Evolutionary conservation across 495 filamentous ascomycete species (phyloP).

Genomic region (Xylaria sp.): DNA sequence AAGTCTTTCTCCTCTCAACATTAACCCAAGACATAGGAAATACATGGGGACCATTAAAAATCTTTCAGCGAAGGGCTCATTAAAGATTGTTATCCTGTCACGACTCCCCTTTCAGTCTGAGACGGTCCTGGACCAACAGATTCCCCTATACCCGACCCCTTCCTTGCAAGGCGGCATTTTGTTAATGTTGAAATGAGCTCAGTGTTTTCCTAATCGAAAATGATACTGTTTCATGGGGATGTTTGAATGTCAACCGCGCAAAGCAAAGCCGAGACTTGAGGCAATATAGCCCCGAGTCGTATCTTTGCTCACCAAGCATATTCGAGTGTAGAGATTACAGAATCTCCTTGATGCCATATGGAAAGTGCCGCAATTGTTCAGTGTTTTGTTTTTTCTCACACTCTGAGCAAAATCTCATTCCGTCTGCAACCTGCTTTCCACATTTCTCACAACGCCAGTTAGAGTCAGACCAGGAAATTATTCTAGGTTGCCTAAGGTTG

Average conservation of each 20-base stretch:
- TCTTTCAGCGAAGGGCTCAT: no score
- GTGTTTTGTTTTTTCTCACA: not conserved
- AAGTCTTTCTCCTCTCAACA: slow-evolving; percentile 1
- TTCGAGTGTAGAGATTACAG: not conserved
- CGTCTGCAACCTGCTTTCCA: not conserved
- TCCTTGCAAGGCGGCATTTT: not conserved
- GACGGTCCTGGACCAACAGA: not conserved
- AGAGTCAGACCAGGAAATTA: not conserved
- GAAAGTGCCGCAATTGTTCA: no score
- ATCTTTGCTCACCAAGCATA: not conserved
- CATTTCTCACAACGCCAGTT: not conserved
- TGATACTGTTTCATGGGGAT: not conserved
- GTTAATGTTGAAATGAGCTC: not conserved
- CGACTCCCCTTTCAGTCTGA: not conserved
- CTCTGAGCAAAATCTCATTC: not conserved
- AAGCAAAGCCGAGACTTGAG: no score
- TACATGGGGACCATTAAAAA: not conserved
- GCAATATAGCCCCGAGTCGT: not conserved
- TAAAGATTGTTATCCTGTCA: not conserved
- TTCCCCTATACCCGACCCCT: no score
- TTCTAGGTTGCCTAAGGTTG: not conserved
- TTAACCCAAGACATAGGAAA: not conserved
- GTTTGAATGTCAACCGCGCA: not conserved
- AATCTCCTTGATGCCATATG: not conserved
- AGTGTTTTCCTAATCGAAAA: not conserved